phyloP scores from a whole-genome alignment of 2,329 filamentous ascomycete genomes.

The Claviceps quebecensis region DNA sequence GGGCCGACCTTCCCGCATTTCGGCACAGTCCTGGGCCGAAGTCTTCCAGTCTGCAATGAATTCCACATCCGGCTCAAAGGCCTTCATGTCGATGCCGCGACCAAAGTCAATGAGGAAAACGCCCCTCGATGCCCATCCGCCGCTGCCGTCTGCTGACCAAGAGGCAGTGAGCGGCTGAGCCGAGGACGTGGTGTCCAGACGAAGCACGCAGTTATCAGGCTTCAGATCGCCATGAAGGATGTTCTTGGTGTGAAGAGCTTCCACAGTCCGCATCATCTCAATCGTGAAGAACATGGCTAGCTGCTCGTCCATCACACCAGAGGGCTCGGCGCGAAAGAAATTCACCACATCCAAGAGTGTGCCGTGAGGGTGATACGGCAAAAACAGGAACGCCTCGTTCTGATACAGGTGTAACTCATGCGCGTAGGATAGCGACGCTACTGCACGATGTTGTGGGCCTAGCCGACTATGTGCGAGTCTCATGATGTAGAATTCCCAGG shows the following conservation, averaged over 20 bases:
- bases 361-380: constrained; percentile 79
- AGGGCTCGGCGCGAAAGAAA: constrained; percentile 56
- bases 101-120: constrained; percentile 89
- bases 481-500: constrained; percentile 97
- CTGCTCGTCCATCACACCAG: constrained; percentile 72
- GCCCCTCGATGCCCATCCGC: constrained; percentile 70
- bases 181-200: constrained; percentile 45
- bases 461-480: constrained; percentile 66
- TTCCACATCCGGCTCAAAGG: constrained; percentile 56
- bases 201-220: constrained; percentile 84
- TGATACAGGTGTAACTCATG: constrained; percentile 87
- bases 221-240: constrained; percentile 91
- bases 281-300: constrained; percentile 92
- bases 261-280: constrained; percentile 80
- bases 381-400: constrained; percentile 78
- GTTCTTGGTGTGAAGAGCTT: constrained; percentile 65
- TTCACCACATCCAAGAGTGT: constrained; percentile 94
- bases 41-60: constrained; percentile 97
- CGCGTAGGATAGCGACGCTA: constrained; percentile 65
- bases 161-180: constrained; percentile 38
- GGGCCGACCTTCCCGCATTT: constrained; percentile 84
- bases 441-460: constrained; percentile 53
- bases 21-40: constrained; percentile 72
- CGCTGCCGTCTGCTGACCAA: constrained; percentile 59
- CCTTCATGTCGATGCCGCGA: constrained; percentile 82